Evolutionary conservation across 208 protist genomes (phyloP).

Genomic region (Trypanosoma scelopori): DNA sequence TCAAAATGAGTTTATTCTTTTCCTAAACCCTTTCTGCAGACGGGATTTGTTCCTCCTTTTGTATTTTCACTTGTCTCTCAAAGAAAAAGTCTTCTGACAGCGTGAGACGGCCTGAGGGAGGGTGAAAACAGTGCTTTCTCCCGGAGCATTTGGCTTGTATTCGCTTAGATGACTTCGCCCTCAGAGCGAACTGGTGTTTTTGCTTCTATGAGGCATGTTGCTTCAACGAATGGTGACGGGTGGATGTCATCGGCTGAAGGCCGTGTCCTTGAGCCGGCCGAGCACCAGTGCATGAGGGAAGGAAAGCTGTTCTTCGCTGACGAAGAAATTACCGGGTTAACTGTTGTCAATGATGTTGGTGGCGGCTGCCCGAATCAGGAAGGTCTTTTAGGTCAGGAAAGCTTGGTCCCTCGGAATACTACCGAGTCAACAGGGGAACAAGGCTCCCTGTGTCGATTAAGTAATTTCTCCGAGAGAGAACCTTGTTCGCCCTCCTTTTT

Average conservation of each 20-base stretch:
- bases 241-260: background rate
- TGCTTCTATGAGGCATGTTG: background rate
- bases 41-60: too few species aligned
- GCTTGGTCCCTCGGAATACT: background rate
- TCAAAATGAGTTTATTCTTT: too few species aligned
- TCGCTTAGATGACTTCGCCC: background rate
- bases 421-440: background rate
- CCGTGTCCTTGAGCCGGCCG: background rate
- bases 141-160: too few species aligned
- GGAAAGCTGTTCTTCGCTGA: background rate
- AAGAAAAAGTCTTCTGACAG: too few species aligned
- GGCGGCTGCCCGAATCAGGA: background rate
- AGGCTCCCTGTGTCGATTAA: background rate
- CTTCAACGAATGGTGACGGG: background rate
- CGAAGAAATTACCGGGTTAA: background rate
- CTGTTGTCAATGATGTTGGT: background rate
- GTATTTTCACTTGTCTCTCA: too few species aligned
- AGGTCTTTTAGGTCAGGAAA: background rate
- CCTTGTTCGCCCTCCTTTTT: constrained; percentile 5
- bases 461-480: background rate
- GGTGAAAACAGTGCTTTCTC: too few species aligned
- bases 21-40: too few species aligned
- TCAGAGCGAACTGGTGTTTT: background rate
- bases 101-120: too few species aligned
- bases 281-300: background rate